Base-by-base conservation (phyloP, 148 eudicot genomes). In the Heliamphora exappendiculata region DNA sequence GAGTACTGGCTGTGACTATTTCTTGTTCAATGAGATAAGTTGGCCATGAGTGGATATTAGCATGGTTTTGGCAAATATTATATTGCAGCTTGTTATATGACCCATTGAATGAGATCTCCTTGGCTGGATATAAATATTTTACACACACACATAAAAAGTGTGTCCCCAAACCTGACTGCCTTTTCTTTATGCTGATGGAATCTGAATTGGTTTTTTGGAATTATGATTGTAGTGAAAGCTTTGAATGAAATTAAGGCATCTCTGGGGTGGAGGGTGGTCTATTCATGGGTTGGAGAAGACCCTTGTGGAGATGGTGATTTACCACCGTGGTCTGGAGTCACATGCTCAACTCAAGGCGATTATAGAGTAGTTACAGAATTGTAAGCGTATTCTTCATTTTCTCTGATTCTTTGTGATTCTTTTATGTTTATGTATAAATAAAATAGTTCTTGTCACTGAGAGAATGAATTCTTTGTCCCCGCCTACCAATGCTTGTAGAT, bases 241-340 rank as follows among this genome's bases (percentile, higher is more conserved):
- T 78, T 91, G 81, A 95, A 95, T 84, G 98, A 95, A 86, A 95
- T 92, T 47, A 95, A 92, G 83, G 89, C 98, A 41, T 95, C 98
- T 26, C 90, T 95, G 72, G 97, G 98, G 68, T 95, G 98, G 98
- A 89, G 98, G 81, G 98, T 95, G 75, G 98, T 95, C 37, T 95
- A 95, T 81, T 90, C 97, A 1, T 95, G 98, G 98, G 96, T 95
- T 50, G 98, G 97, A 69, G 98, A 95, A 76, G 98, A 95, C 85
- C 99, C 97, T 74, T 95, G 99, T 80, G 99, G 99, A 82, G 99
- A 95, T 80, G 97, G 91, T 55, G 97, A 87, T 82, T 83, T 93
- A 82, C 94, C 97, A 58, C 89, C 94, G 22, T 95, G 99, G 99
- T 89, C 99, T 82, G 99, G 97, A 50, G 94, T 95, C 34, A 87